Percentiles rank a stretch among this genome's conserved stretches.
phyloP scores from a whole-genome alignment of 2,329 filamentous ascomycete species.

The Fusarium lateritium region DNA sequence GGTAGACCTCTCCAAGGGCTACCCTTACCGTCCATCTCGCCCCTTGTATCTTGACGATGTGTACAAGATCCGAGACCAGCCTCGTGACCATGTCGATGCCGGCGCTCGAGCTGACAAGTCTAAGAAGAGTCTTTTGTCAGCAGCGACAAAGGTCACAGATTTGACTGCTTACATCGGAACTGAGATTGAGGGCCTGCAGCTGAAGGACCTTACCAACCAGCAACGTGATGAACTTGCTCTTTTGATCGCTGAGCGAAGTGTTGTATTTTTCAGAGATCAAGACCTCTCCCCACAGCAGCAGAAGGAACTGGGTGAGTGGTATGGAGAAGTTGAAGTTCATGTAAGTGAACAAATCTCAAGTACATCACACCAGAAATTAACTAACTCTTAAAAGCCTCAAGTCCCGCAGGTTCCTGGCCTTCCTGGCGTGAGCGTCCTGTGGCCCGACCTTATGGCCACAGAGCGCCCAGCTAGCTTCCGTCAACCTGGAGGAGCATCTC shows the following conservation, averaged over 20 bases:
- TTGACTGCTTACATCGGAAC: slow-evolving; percentile 75
- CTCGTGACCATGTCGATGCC: slow-evolving; percentile 70
- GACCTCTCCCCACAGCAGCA: slow-evolving; percentile 74
- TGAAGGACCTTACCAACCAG: slow-evolving; percentile 71
- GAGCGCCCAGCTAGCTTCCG: slow-evolving; percentile 75
- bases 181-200: slow-evolving; percentile 74
- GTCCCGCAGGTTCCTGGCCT: slow-evolving; percentile 78
- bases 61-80: slow-evolving; percentile 72
- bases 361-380: background rate
- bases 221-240: slow-evolving; percentile 75
- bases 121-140: slow-evolving; percentile 72
- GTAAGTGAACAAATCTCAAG: slow-evolving; percentile 57
- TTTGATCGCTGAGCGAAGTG: slow-evolving; percentile 73
- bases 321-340: slow-evolving; percentile 77
- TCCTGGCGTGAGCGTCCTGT: slow-evolving; percentile 75
- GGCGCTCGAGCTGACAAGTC: slow-evolving; percentile 75
- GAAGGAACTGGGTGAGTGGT: slow-evolving; percentile 73
- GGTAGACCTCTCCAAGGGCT: slow-evolving; percentile 78
- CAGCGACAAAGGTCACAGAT: slow-evolving; percentile 74
- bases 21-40: slow-evolving; percentile 77
- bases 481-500: slow-evolving; percentile 75
- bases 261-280: slow-evolving; percentile 78
- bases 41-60: slow-evolving; percentile 80
- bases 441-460: slow-evolving; percentile 76
- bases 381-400: slow-evolving; percentile 68